These are phyloP conservation scores for Hypoxylon cercidicola DNA, from an alignment of 495 filamentous ascomycete species.

Conservation along the genomic window DNA sequence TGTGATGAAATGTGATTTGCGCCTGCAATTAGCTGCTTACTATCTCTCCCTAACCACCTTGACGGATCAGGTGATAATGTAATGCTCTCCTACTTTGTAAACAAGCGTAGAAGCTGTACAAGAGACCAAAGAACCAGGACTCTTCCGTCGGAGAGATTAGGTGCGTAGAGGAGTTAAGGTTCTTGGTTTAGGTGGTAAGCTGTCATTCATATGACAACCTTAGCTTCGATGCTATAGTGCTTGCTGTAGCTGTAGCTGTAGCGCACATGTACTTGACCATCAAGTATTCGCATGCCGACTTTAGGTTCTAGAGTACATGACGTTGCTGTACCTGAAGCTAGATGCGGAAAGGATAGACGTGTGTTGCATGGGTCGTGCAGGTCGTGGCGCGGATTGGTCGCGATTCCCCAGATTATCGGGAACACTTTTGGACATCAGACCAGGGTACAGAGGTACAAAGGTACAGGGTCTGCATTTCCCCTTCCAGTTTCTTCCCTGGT, in stretches of 20 bases:
- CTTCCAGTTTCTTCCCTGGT: conserved; percentile 14
- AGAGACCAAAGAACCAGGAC: conserved; percentile 2
- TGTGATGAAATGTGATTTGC: no score
- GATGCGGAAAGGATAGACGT: conserved; percentile 31
- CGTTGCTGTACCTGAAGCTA: conserved; percentile 8
- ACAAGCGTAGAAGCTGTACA: no score
- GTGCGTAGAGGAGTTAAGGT: background rate
- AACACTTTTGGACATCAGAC: conserved; percentile 8
- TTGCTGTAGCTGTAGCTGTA: no score
- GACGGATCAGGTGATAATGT: no score
- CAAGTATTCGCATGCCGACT: background rate
- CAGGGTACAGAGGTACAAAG: conserved; percentile 16
- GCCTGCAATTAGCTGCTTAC: conserved; percentile 19
- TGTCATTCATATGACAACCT: conserved; percentile 11
- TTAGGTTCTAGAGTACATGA: background rate
- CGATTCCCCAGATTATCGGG: conserved; percentile 43
- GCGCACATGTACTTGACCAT: conserved; percentile 19
- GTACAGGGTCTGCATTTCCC: conserved; percentile 6
- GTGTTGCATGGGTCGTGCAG: background rate
- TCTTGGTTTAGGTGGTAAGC: conserved; percentile 9
- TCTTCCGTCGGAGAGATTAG: conserved; percentile 18
- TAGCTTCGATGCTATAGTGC: conserved; percentile 5
- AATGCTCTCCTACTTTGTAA: no score
- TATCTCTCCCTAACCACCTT: conserved; percentile 3
- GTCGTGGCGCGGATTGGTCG: conserved; percentile 36